A percentile compares a stretch with the other conserved stretches of the same genome.
Evolutionary conservation across 2,329 filamentous ascomycete species (phyloP).

Genomic region (Falciphora oryzae): DNA sequence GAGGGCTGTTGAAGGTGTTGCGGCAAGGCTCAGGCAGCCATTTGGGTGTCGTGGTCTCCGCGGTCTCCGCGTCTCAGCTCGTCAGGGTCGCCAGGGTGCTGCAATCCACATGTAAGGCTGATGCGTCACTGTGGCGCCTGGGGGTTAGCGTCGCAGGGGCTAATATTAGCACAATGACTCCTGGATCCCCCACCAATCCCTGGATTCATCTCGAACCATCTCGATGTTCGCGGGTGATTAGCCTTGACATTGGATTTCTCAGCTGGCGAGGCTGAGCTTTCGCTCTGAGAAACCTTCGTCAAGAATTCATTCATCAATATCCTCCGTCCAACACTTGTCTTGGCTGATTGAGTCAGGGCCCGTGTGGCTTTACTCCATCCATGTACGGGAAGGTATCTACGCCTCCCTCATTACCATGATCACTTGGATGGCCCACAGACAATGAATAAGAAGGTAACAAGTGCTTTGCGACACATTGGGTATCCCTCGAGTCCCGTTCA

Average conservation of each 20-base stretch:
- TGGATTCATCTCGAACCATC: background rate
- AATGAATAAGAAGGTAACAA: background rate
- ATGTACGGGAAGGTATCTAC: no score
- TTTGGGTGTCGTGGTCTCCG: slow-evolving; percentile 1
- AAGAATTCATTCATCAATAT: no score
- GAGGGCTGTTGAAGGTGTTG: background rate
- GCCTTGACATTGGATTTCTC: background rate
- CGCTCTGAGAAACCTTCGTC: background rate
- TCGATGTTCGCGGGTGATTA: background rate
- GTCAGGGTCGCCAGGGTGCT: background rate
- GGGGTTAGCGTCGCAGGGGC: background rate
- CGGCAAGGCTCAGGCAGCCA: background rate
- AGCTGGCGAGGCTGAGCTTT: background rate
- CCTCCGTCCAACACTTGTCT: no score
- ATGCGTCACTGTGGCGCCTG: background rate
- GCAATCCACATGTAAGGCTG: background rate
- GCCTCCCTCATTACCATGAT: no score
- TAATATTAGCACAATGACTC: background rate
- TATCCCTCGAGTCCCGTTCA: background rate
- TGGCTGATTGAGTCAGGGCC: no score
- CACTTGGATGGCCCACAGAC: no score
- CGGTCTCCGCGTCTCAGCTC: background rate
- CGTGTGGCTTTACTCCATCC: no score
- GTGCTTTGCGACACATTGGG: background rate
- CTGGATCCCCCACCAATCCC: background rate